Evolutionary conservation across 208 protist species (phyloP).

Genomic region (Wallacemonas collosoma): DNA sequence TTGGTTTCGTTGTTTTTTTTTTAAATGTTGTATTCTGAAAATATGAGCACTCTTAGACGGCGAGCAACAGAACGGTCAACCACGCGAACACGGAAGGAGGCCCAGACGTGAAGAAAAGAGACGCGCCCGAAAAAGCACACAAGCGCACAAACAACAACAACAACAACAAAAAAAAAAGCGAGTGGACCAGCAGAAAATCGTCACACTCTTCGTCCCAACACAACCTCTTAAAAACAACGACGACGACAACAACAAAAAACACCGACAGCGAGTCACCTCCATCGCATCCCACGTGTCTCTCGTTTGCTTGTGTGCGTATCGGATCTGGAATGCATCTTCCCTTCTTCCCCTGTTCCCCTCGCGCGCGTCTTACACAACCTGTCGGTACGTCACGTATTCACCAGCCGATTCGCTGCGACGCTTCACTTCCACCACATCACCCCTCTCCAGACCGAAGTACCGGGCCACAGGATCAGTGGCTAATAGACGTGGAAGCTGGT

Average conservation of each 20-base stretch:
- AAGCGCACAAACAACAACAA: constrained; percentile 4
- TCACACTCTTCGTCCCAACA: not conserved
- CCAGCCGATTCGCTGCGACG: constrained; percentile 96
- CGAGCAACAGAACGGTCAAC: no score
- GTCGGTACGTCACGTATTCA: constrained; percentile 98
- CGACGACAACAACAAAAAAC: not conserved
- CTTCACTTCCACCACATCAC: constrained; percentile 97
- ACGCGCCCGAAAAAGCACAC: not conserved
- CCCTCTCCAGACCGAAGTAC: constrained; percentile 95
- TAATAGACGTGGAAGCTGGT: constrained; percentile 96
- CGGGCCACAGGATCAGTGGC: constrained; percentile 95
- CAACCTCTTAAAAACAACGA: constrained; percentile 2
- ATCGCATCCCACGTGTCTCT: not conserved
- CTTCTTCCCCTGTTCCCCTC: constrained; percentile 9
- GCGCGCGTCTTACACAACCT: constrained; percentile 83
- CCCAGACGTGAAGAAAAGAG: no score
- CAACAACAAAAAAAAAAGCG: not conserved
- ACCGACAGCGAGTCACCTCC: not conserved
- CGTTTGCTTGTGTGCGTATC: no score
- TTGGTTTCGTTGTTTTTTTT: no score
- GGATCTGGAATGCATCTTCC: not conserved
- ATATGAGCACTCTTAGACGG: no score
- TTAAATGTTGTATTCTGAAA: no score
- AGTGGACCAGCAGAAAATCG: not conserved
- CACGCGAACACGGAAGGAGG: no score